phyloP scores from a whole-genome alignment of 208 protist genomes.

The Leishmania gerbilli region DNA sequence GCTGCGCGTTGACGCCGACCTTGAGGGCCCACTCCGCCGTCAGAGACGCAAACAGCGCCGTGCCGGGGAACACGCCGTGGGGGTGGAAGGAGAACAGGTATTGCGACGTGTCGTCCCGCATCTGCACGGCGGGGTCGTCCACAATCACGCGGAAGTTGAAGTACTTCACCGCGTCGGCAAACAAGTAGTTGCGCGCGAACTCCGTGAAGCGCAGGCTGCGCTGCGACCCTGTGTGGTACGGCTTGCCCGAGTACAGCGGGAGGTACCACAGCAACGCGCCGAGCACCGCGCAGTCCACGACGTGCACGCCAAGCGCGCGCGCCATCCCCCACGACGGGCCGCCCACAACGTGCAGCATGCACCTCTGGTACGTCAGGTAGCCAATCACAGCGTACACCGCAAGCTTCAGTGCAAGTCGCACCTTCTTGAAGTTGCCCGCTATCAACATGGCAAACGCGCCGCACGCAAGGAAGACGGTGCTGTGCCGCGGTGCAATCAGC shows the following conservation, averaged over 20 bases:
- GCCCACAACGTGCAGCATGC: conserved; percentile 23
- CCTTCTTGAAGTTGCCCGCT: conserved; percentile 35
- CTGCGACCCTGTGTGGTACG: conserved; percentile 58
- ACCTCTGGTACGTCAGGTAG: conserved; percentile 54
- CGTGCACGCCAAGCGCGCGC: conserved; percentile 13
- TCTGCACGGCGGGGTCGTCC: conserved; percentile 56
- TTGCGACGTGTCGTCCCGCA: conserved; percentile 50
- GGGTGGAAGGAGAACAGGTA: conserved; percentile 87
- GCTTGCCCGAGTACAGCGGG: conserved; percentile 58
- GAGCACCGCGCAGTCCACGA: conserved; percentile 46
- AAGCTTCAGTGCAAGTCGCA: conserved; percentile 46
- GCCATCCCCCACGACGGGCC: conserved; percentile 13
- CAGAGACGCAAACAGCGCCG: conserved; percentile 56
- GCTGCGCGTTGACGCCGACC: conserved; percentile 48
- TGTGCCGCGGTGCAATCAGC: conserved; percentile 50
- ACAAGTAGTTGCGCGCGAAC: conserved; percentile 64
- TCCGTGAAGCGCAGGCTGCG: conserved; percentile 50
- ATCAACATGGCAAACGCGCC: conserved; percentile 29
- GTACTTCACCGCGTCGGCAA: conserved; percentile 61
- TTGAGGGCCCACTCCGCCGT: conserved; percentile 62
- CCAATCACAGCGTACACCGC: conserved; percentile 55
- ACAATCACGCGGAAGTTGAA: conserved; percentile 71
- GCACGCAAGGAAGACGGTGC: conserved; percentile 37
- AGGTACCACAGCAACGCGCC: conserved; percentile 62
- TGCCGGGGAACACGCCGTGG: conserved; percentile 83